Evolutionary conservation across 2,329 filamentous ascomycete species (phyloP), one percentile per base, ranked within the genome.

Genomic region (Fusarium albosuccineum): DNA sequence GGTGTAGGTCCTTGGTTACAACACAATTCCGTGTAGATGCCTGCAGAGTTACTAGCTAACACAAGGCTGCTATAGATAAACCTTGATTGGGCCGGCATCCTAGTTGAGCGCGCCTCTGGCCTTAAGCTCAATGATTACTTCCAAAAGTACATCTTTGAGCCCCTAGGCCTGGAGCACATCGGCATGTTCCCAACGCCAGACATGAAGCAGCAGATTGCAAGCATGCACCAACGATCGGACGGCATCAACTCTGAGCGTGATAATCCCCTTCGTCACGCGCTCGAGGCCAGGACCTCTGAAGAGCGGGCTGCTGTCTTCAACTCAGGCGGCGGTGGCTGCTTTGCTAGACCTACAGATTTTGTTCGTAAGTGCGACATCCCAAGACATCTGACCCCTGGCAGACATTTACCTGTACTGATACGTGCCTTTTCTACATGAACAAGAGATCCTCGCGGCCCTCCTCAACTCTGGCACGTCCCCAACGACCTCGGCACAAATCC

Each of bases 41-140:
- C n/a, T n/a, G n/a, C n/a, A n/a, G n/a, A n/a, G n/a, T n/a, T n/a
- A n/a, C n/a, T n/a, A n/a, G n/a, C n/a, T n/a, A n/a, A n/a, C n/a
- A n/a, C n/a, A n/a, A n/a, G n/a, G n/a, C n/a, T n/a, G n/a, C n/a
- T n/a, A n/a, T n/a, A n/a, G 8, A 59, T 17, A 9, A 58, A 53
- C 3, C 54, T 65, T 49, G 62, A 65, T 16, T 62, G 62, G 62
- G 62, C 59, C 5, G 62, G 62, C 2, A 7, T 62, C 1, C 30
- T 65, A 5, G 57, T 65, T 13, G 62, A 65, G 27, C 34, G 58
- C 30, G 13, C 59, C 6, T 14, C 49, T 5, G 29, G 36, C 4
- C 27, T 33, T 6, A 27, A 39, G 2, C 29, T 64, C 2, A 52
- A 64, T 4, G 52, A 57, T 10, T 64, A 64, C 44, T 60, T 60